Evolutionary conservation across 1,284 basidiomycete genomes (phyloP).

Genomic region (Ganoderma multipileum): DNA sequence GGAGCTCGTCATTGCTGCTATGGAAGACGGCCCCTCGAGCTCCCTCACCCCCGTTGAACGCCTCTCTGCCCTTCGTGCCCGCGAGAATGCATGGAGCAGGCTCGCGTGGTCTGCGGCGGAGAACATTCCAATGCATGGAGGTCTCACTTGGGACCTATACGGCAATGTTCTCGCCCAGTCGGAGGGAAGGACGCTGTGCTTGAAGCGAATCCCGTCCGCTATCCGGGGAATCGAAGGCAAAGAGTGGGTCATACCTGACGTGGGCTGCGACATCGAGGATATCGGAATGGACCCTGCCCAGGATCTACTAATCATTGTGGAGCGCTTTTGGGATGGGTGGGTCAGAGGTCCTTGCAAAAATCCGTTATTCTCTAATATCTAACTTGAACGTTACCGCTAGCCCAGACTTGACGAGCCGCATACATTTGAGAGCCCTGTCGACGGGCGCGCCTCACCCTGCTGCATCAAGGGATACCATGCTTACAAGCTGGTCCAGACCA

Average conservation of each 20-base stretch:
- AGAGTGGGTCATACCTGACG: constrained; percentile 52
- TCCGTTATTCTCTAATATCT: too few relatives aligned
- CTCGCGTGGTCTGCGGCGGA: constrained; percentile 47
- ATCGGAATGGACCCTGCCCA: constrained; percentile 65
- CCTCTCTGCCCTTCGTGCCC: constrained; percentile 48
- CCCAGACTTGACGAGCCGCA: constrained; percentile 23
- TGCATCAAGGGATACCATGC: constrained; percentile 43
- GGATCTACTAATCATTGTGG: too few relatives aligned
- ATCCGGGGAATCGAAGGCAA: constrained; percentile 53
- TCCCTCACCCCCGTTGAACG: constrained; percentile 43
- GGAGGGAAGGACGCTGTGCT: constrained; percentile 44
- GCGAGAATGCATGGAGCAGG: constrained; percentile 55
- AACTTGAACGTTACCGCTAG: too few relatives aligned
- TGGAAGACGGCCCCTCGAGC: constrained; percentile 50
- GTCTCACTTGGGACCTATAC: constrained; percentile 58
- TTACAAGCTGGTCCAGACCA: constrained; percentile 39
- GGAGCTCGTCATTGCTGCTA: constrained; percentile 56
- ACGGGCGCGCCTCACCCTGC: constrained; percentile 55
- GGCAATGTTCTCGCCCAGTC: constrained; percentile 64
- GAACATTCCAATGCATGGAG: constrained; percentile 45
- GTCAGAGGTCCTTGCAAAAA: too few relatives aligned
- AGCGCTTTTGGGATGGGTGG: too few relatives aligned
- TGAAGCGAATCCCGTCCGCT: constrained; percentile 31
- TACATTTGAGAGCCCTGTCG: constrained; percentile 55
- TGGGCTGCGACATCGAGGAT: constrained; percentile 54